Evolutionary conservation across 2,329 filamentous ascomycete genomes (phyloP).

Genomic region (Phyllachora maydis): DNA sequence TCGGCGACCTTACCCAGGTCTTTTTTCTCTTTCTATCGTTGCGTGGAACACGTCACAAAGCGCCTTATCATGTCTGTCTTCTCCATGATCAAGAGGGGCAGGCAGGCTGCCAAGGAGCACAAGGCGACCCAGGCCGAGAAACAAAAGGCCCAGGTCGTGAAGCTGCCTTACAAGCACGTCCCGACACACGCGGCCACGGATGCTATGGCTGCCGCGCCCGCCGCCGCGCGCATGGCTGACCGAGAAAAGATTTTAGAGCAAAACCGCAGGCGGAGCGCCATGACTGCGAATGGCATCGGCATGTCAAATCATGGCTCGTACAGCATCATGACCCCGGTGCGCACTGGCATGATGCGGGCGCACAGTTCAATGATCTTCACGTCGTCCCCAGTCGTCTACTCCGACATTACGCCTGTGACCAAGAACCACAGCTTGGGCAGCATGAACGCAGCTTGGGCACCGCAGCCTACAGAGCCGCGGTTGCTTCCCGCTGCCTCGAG

Average conservation of each 20-base stretch:
- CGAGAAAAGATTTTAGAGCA: constrained; percentile 24
- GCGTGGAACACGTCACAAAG: too few species aligned
- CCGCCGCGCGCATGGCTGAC: constrained; percentile 26
- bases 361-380: constrained; percentile 24
- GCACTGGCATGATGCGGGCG: constrained; percentile 21
- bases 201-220: constrained; percentile 30
- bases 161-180: constrained; percentile 33
- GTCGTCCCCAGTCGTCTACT: constrained; percentile 21
- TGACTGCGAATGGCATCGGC: constrained; percentile 16
- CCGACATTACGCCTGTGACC: too few species aligned
- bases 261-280: constrained; percentile 26
- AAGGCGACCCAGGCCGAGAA: constrained; percentile 25
- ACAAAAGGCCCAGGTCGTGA: constrained; percentile 17
- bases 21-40: too few species aligned
- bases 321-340: constrained; percentile 9
- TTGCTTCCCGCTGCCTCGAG: too few species aligned
- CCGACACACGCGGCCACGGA: constrained; percentile 41
- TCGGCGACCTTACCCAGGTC: too few species aligned
- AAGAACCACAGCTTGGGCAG: constrained; percentile 22
- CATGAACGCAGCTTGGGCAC: constrained; percentile 12
- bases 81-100: constrained; percentile 26
- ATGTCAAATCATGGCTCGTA: too few species aligned
- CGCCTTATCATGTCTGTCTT: constrained; percentile 40
- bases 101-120: constrained; percentile 33
- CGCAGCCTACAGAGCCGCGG: too few species aligned